Base-by-base conservation (phyloP, 371 early-diverging fungal genomes). In the Thermomucor indicae-seudaticae region DNA sequence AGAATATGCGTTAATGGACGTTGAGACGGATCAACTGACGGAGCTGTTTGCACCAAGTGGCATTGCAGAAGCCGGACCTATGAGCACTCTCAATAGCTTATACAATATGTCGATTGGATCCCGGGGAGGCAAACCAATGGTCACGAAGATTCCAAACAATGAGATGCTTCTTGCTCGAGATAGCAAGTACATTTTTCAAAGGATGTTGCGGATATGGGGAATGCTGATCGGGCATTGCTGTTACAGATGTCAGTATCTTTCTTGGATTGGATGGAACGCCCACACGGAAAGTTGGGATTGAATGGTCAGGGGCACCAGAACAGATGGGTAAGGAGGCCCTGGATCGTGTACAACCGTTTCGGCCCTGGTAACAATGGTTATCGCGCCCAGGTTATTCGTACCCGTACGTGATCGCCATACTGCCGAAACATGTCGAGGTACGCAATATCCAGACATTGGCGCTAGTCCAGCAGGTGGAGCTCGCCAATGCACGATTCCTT, bases 391-490 rank as follows among this genome's bases (percentile, higher is more conserved):
- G 82, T 8, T 85, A 81, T 43, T 85, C 83, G 4, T 70, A 83
- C n/a, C 91, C 91, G 0, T 92, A 89, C 53, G 81, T 87, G 6
- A 78, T 90, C 51, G 89, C 81, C 2, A 80, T 90, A 32, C 58
- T 86, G 28, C 66, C 82, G 5, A 75, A 76, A 7, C 79, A 80
- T 31, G 81, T 96, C 0, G 94, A 95, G 60, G 87, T 96, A 3
- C 80, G 93, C 47, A 92, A 91, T 46, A 80, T 93, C 30, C 89
- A 81, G 49, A 89, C 93, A 0, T 80, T 88, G 27, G 84, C 83
- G 0, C 70, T 91, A 10, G 89, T 96, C 4, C 95, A 95, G 64
- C 79, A 78, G 25, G 76, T 89, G 12, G 85, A 83, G 12, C 58
- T 91, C 27, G 61, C 83, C 2, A 74, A 79, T 25, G 78, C 83